These are phyloP conservation scores for Galerina sulciceps DNA, from an alignment of 768 basidiomycete species.

Conservation along the genomic window DNA sequence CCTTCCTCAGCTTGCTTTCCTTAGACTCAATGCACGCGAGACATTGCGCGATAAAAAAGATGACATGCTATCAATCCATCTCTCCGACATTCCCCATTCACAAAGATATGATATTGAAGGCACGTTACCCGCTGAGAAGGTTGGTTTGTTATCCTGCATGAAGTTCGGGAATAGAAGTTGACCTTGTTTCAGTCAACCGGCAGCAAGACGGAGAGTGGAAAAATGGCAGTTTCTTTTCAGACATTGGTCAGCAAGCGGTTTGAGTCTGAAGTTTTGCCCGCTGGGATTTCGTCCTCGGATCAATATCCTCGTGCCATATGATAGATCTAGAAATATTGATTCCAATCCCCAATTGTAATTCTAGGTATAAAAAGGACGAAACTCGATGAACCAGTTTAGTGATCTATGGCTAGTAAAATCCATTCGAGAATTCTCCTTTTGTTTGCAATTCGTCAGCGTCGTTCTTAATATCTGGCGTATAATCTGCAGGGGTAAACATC, in stretches of 20 bases:
- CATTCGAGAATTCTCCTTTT: constrained; percentile 4
- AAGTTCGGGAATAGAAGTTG: background rate
- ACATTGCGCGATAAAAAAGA: constrained; percentile 38
- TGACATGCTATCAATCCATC: constrained; percentile 45
- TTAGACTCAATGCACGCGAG: constrained; percentile 50
- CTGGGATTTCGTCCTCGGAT: background rate
- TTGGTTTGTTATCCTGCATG: background rate
- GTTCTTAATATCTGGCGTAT: constrained; percentile 16
- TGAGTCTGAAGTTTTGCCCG: constrained; percentile 3
- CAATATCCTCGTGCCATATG: background rate
- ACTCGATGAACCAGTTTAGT: background rate
- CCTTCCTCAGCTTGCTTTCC: background rate
- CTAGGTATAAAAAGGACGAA: background rate
- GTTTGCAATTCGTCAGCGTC: constrained; percentile 6
- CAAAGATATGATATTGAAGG: constrained; percentile 19
- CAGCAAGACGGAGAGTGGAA: constrained; percentile 8
- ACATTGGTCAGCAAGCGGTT: constrained; percentile 22
- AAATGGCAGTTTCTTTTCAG: constrained; percentile 22
- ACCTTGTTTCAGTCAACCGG: constrained; percentile 3
- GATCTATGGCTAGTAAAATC: constrained; percentile 5
- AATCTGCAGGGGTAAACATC: constrained; percentile 29
- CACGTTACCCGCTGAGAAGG: constrained; percentile 22
- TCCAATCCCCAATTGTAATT: background rate
- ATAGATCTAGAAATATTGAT: background rate
- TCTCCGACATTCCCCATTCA: constrained; percentile 37